These are phyloP conservation scores for Blastobotrys indianensis DNA, from an alignment of 1,139 yeast species.

Conservation along the genomic window DNA sequence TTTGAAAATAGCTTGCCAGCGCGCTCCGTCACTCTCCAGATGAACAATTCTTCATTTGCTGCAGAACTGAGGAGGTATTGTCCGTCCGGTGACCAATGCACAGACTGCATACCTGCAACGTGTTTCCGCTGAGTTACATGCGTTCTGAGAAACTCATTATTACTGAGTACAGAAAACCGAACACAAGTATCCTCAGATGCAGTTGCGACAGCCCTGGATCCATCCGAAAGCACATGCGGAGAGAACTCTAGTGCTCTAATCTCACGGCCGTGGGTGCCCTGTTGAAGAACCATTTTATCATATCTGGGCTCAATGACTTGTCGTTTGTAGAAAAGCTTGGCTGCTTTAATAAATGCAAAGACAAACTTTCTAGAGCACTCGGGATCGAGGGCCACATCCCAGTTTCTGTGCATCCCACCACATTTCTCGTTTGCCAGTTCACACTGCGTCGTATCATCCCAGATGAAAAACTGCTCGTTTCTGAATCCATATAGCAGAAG, in stretches of 20 bases:
- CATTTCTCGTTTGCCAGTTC: conserved; percentile 71
- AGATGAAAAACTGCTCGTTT: conserved; percentile 68
- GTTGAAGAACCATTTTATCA: conserved; percentile 33
- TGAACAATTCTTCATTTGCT: conserved; percentile 81
- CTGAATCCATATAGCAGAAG: conserved; percentile 73
- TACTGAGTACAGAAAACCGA: conserved; percentile 45
- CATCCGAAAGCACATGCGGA: conserved; percentile 23
- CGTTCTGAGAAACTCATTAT: conserved; percentile 40
- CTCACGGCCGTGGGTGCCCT: conserved; percentile 90
- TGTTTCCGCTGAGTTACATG: conserved; percentile 71
- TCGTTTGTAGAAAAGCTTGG: conserved; percentile 16
- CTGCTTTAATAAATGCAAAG: conserved; percentile 53
- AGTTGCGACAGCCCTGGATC: conserved; percentile 43
- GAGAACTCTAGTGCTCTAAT: conserved; percentile 35
- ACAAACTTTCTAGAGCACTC: conserved; percentile 25
- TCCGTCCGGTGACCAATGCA: conserved; percentile 51
- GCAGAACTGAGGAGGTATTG: conserved; percentile 61
- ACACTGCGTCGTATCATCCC: conserved; percentile 74
- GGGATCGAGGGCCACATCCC: conserved; percentile 39
- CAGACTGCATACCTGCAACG: conserved; percentile 78
- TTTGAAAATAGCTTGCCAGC: conserved; percentile 22
- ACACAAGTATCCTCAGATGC: conserved; percentile 90
- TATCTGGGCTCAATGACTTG: conserved; percentile 21
- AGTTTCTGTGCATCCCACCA: conserved; percentile 87
- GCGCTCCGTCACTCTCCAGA: conserved; percentile 55